A percentile compares a stretch with the other conserved stretches of the same genome.
phyloP scores from a whole-genome alignment of 2,329 filamentous ascomycete species.

The Cercospora sojina region DNA sequence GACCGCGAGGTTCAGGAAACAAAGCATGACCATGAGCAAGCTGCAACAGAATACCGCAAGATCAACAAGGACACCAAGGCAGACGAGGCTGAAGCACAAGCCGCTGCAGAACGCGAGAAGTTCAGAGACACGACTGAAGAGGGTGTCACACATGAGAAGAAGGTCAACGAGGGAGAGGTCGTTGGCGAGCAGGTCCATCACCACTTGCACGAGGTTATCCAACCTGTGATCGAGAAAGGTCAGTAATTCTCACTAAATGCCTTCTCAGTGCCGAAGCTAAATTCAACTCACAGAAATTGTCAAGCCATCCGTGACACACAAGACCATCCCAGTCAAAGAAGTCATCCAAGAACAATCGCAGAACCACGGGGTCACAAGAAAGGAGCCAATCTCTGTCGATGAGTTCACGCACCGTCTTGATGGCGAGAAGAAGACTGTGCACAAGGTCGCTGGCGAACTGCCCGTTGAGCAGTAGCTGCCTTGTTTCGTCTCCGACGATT shows the following conservation, averaged over 20 bases:
- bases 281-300: conserved; percentile 24
- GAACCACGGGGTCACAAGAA: conserved; percentile 29
- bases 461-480: neutral
- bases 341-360: conserved; percentile 28
- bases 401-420: conserved; percentile 29
- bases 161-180: conserved; percentile 19
- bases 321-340: conserved; percentile 31
- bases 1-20: conserved; percentile 25
- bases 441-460: conserved; percentile 11
- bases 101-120: conserved; percentile 18
- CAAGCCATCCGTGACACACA: conserved; percentile 29
- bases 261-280: neutral
- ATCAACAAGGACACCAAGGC: conserved; percentile 27
- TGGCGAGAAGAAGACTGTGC: conserved; percentile 15
- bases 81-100: conserved; percentile 26
- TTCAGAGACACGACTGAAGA: conserved; percentile 26
- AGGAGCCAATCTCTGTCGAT: conserved; percentile 28
- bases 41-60: conserved; percentile 22
- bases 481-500: neutral
- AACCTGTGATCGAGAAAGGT: conserved; percentile 35
- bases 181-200: conserved; percentile 31
- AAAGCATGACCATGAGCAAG: conserved; percentile 26
- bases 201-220: conserved; percentile 32
- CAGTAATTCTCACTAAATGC: neutral
- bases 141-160: conserved; percentile 20